A percentile compares a stretch with the other conserved stretches of the same genome.
These are phyloP conservation scores for Pseudohalonectria lignicola DNA, from an alignment of 2,329 filamentous ascomycete species.

Conservation along the genomic window DNA sequence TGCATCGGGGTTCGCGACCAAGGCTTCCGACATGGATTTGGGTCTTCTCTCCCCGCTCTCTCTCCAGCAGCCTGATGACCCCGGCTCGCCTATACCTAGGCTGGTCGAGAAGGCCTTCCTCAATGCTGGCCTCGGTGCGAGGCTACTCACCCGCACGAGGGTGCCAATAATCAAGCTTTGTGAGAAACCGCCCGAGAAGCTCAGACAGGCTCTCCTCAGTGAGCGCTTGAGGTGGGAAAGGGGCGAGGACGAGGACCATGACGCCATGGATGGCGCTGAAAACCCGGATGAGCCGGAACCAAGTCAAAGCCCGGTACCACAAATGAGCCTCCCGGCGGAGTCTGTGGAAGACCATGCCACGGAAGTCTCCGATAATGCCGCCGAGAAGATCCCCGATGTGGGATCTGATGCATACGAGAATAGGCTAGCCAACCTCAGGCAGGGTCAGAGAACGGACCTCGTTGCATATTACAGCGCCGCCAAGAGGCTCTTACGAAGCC, in stretches of 20 bases:
- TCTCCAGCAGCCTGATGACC: constrained; percentile 35
- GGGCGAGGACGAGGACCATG: constrained; percentile 29
- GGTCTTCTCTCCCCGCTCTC: constrained; percentile 60
- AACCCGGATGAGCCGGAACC: constrained; percentile 2
- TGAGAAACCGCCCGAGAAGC: constrained; percentile 50
- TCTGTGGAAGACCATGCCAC: too few species aligned
- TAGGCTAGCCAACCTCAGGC: constrained; percentile 21
- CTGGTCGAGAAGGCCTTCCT: constrained; percentile 67
- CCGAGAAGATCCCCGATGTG: neutral
- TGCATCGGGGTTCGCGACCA: constrained; percentile 74
- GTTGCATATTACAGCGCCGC: constrained; percentile 34
- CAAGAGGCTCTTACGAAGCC: constrained; percentile 36
- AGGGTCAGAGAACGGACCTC: constrained; percentile 28
- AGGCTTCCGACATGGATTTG: constrained; percentile 85
- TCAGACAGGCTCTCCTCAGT: constrained; percentile 49
- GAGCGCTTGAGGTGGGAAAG: constrained; percentile 64
- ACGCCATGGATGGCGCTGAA: constrained; percentile 21
- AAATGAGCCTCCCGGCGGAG: too few species aligned
- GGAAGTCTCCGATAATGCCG: too few species aligned
- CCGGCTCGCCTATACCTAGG: constrained; percentile 56
- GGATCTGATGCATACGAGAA: constrained; percentile 6
- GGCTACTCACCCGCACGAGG: constrained; percentile 65
- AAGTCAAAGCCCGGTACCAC: too few species aligned
- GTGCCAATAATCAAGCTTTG: constrained; percentile 86
- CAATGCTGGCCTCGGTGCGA: constrained; percentile 60